These are phyloP conservation scores for Auxenochlorella protothecoides DNA, from an alignment of 139 green algal species.

Conservation along the genomic window DNA sequence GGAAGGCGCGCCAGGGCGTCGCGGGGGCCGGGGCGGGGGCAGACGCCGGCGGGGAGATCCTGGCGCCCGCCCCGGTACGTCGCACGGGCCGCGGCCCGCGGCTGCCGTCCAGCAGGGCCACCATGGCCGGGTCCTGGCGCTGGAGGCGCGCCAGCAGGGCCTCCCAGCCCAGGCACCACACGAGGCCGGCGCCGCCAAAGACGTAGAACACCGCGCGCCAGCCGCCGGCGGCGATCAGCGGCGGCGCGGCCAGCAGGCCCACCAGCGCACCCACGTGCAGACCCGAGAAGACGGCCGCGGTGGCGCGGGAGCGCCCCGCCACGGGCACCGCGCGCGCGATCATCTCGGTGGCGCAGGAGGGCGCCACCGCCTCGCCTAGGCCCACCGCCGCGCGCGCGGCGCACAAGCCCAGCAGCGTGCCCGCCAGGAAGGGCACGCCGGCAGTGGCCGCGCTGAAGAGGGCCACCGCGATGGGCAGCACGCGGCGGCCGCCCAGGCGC, in stretches of 20 bases:
- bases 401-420: constrained; percentile 60
- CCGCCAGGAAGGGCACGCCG: constrained; percentile 52
- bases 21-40: constrained; percentile 1
- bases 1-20: constrained; percentile 81
- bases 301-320: constrained; percentile 63
- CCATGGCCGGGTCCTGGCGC: constrained; percentile 30
- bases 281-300: constrained; percentile 81
- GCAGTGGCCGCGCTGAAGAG: constrained; percentile 65
- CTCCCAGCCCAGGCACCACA: constrained; percentile 78
- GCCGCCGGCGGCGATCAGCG: constrained; percentile 62
- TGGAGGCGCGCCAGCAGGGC: constrained; percentile 29
- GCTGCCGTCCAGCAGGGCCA: constrained; percentile 1
- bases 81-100: neutral
- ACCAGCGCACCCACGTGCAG: constrained; percentile 85
- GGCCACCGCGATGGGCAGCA: constrained; percentile 71
- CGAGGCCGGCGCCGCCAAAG: constrained; percentile 71
- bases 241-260: constrained; percentile 64
- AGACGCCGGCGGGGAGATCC: neutral
- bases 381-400: constrained; percentile 67
- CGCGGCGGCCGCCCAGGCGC: constrained; percentile 47
- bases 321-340: constrained; percentile 62
- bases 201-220: constrained; percentile 79
- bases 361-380: constrained; percentile 85
- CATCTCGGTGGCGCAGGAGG: constrained; percentile 81
- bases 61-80: neutral